Evolutionary conservation across 805 yeast species (phyloP).

Genomic region (Suhomyces vadensis): DNA sequence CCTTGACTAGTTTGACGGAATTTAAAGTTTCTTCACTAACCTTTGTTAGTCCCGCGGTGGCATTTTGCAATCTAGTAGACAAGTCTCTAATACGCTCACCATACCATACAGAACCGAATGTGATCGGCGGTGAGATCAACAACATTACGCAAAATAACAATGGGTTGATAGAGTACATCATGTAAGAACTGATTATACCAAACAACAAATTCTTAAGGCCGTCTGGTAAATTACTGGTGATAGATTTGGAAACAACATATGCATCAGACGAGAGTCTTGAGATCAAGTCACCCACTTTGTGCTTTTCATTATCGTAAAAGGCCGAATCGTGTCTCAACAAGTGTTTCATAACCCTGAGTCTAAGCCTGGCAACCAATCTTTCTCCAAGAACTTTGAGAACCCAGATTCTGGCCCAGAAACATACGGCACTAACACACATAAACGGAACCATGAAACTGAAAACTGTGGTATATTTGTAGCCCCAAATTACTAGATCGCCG

Average conservation of each 20-base stretch:
- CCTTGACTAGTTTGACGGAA: conserved; percentile 43
- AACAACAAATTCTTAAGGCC: conserved; percentile 45
- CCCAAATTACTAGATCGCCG: conserved; percentile 45
- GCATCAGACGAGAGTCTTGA: conserved; percentile 48
- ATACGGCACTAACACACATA: conserved; percentile 42
- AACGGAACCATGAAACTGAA: conserved; percentile 46
- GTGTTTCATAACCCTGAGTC: conserved; percentile 43
- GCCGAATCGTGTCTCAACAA: conserved; percentile 43
- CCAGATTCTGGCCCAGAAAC: conserved; percentile 51
- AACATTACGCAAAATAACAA: conserved; percentile 44
- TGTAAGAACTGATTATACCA: conserved; percentile 42
- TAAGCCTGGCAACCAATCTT: conserved; percentile 43
- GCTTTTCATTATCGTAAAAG: conserved; percentile 44
- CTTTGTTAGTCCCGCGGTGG: conserved; percentile 46
- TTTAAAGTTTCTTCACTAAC: conserved; percentile 46
- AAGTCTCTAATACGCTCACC: conserved; percentile 45
- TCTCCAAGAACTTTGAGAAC: conserved; percentile 41
- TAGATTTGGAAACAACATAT: conserved; percentile 45
- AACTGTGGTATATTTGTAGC: conserved; percentile 43
- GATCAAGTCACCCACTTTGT: conserved; percentile 48
- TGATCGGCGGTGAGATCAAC: conserved; percentile 46
- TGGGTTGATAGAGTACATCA: conserved; percentile 48
- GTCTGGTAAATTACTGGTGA: conserved; percentile 45
- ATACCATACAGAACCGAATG: conserved; percentile 46
- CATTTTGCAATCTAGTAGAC: conserved; percentile 44